Evolutionary conservation across 140 eudicot genomes (phyloP).

Genomic region (Bidens hawaiensis): DNA sequence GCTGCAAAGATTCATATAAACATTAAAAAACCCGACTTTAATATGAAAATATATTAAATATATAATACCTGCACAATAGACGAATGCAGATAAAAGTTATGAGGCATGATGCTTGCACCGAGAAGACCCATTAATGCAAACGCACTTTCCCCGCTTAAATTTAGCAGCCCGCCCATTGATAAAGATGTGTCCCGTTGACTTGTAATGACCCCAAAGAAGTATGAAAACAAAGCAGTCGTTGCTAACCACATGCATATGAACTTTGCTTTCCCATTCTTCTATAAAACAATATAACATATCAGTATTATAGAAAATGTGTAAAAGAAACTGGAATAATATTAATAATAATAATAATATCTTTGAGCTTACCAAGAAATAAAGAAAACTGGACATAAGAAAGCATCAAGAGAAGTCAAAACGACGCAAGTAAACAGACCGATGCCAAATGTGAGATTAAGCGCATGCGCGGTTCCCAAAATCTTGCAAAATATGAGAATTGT

Average conservation of each 20-base stretch:
- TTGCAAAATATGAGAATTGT: constrained; percentile 19
- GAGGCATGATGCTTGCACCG: constrained; percentile 95
- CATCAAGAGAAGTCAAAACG: constrained; percentile 68
- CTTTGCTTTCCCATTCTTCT: constrained; percentile 69
- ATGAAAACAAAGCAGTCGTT: constrained; percentile 43
- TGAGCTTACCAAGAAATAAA: constrained; percentile 58
- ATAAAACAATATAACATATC: neutral
- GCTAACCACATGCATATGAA: constrained; percentile 53
- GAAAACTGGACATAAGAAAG: constrained; percentile 66
- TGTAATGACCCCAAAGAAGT: constrained; percentile 54
- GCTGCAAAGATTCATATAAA: constrained; percentile 50
- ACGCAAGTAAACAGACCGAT: constrained; percentile 64
- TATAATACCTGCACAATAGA: constrained; percentile 74
- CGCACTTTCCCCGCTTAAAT: constrained; percentile 72
- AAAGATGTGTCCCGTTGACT: constrained; percentile 64
- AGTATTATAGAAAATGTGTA: neutral
- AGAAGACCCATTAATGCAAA: constrained; percentile 84
- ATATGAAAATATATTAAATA: neutral
- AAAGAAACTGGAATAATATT: no score
- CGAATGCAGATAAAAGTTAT: constrained; percentile 89
- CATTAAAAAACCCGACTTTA: neutral
- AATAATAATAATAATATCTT: no score
- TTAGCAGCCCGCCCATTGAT: constrained; percentile 46
- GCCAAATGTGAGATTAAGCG: constrained; percentile 68
- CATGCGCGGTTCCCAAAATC: constrained; percentile 93